These are phyloP conservation scores for Talaromyces sp. DNA, from an alignment of 2,329 filamentous ascomycete genomes.

Conservation along the genomic window DNA sequence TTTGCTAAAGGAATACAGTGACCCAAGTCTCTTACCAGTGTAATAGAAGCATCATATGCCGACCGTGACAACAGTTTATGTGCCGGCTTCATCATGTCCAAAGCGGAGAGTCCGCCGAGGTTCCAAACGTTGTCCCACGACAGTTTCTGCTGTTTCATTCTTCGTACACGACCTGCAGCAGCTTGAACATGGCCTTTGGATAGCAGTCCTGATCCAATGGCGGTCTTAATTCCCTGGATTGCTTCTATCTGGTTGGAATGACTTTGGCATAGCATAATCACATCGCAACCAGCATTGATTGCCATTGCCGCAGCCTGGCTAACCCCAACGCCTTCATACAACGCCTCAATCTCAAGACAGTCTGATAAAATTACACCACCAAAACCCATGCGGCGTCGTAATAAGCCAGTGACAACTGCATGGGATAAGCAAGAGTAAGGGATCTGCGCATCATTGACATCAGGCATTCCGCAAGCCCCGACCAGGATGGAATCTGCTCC, in stretches of 20 bases:
- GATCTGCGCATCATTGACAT: constrained; percentile 14
- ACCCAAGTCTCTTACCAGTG: constrained; percentile 10
- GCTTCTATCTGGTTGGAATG: constrained; percentile 17
- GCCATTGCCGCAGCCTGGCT: constrained; percentile 18
- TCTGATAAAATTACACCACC: constrained; percentile 16
- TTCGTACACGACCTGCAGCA: constrained; percentile 13
- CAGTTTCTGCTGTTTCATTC: constrained; percentile 15
- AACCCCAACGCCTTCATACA: constrained; percentile 17
- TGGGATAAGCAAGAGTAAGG: constrained; percentile 15
- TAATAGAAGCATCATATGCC: constrained; percentile 14
- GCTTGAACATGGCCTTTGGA: constrained; percentile 10
- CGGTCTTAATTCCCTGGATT: constrained; percentile 15
- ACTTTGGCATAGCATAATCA: constrained; percentile 18
- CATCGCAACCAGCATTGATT: constrained; percentile 16
- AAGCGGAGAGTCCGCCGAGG: constrained; percentile 7
- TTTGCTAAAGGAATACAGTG: constrained; percentile 12
- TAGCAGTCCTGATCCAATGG: constrained; percentile 13
- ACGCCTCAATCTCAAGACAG: constrained; percentile 16
- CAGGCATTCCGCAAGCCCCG: constrained; percentile 17
- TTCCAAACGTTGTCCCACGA: constrained; percentile 17
- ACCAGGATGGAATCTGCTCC: constrained; percentile 12
- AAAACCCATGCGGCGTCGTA: constrained; percentile 17
- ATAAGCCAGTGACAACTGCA: constrained; percentile 13
- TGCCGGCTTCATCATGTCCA: constrained; percentile 12
- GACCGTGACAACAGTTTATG: constrained; percentile 11